Conservation (phyloP, 257 asterid species). For the Euphrasia confusa region DNA sequence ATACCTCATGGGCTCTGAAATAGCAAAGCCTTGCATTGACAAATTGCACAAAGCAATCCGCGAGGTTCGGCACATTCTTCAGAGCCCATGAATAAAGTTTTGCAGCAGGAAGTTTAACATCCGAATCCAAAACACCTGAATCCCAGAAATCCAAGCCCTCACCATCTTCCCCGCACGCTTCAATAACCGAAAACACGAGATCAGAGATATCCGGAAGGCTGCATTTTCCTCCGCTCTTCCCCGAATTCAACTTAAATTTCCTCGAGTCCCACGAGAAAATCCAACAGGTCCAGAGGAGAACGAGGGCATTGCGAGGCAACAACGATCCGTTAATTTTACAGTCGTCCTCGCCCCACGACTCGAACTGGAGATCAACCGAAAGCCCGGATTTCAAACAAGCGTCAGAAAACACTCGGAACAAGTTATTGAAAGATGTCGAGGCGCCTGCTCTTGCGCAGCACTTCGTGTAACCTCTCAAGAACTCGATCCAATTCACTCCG, state of each 20-base stretch:
- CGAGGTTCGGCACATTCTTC: constrained; percentile 66
- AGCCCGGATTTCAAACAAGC: constrained; percentile 59
- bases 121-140: constrained; percentile 32
- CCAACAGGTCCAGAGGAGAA: constrained; percentile 71
- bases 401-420: constrained; percentile 45
- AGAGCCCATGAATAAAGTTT: constrained; percentile 69
- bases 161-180: constrained; percentile 47
- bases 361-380: constrained; percentile 57
- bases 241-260: constrained; percentile 29
- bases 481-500: constrained; percentile 72
- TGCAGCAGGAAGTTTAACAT: constrained; percentile 58
- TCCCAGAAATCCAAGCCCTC: constrained; percentile 52
- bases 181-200: constrained; percentile 61
- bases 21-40: constrained; percentile 57
- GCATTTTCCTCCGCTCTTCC: constrained; percentile 28
- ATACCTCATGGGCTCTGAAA: constrained; percentile 43
- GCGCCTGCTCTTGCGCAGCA: constrained; percentile 65
- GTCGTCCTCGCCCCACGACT: constrained; percentile 52
- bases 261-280: constrained; percentile 62
- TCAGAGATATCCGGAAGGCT: constrained; percentile 67
- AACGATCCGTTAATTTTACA: constrained; percentile 59
- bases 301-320: constrained; percentile 37
- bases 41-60: constrained; percentile 70
- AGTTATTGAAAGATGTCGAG: constrained; percentile 53
- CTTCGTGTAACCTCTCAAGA: constrained; percentile 68